phyloP scores from a whole-genome alignment of 179 eudicot genomes.

The Gypsophila paniculata region DNA sequence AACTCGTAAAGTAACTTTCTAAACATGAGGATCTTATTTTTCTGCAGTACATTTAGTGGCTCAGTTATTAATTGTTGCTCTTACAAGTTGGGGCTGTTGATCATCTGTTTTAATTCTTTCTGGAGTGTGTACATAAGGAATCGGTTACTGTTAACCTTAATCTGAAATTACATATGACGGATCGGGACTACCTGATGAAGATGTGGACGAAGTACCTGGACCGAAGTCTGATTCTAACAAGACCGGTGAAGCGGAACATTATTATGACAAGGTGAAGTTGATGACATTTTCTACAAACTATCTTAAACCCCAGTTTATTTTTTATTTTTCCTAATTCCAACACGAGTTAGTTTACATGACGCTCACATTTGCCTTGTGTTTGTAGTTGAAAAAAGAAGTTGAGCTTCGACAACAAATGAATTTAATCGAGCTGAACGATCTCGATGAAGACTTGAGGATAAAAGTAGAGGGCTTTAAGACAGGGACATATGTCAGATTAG shows the following conservation, averaged over 20 bases:
- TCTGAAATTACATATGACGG: constrained; percentile 42
- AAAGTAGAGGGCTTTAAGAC: constrained; percentile 88
- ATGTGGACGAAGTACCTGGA: constrained; percentile 35
- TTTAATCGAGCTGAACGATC: constrained; percentile 80
- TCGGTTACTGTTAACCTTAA: constrained; percentile 58
- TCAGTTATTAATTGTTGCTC: no score
- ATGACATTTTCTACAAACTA: not conserved
- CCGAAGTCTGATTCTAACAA: constrained; percentile 37
- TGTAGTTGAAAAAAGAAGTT: constrained; percentile 83
- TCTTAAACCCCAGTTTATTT: constrained; percentile 3
- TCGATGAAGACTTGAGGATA: constrained; percentile 72
- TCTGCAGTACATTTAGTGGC: no score
- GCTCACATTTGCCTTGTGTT: no score
- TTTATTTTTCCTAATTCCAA: no score
- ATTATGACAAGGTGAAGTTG: constrained; percentile 67
- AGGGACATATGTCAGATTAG: constrained; percentile 82
- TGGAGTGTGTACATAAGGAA: not conserved
- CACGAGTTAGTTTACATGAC: no score
- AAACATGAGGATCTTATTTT: no score
- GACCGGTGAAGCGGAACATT: constrained; percentile 51
- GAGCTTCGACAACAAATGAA: constrained; percentile 80
- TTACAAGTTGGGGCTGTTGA: no score
- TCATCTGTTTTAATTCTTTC: no score
- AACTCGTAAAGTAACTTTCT: no score
- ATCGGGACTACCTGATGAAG: constrained; percentile 64